A percentile compares a stretch with the other conserved stretches of the same genome.
Evolutionary conservation across 805 yeast genomes (phyloP).

Genomic region (Teunomyces panamensis): DNA sequence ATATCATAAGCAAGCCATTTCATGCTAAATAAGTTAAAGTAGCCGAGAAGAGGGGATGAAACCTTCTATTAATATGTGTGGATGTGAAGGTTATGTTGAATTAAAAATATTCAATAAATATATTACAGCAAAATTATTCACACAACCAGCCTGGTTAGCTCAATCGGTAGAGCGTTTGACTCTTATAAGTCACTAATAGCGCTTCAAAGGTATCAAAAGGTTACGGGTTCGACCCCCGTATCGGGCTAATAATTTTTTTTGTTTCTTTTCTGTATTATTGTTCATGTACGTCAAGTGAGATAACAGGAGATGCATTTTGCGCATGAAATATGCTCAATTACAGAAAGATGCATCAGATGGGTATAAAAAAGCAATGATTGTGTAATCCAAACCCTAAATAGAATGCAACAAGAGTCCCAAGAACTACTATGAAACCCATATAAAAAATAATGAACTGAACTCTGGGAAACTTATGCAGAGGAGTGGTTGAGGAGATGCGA

Average conservation of each 20-base stretch:
- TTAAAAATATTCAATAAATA: neutral
- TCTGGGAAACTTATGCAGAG: neutral
- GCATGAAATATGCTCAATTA: neutral
- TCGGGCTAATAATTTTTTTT: slow-evolving; percentile 4
- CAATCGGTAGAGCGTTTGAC: slow-evolving; percentile 12
- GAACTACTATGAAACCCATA: neutral
- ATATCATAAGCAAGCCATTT: no score
- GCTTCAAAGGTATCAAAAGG: slow-evolving; percentile 7
- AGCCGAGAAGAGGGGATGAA: no score
- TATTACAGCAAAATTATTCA: neutral
- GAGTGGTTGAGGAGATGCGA: slow-evolving; percentile 8
- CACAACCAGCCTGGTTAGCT: slow-evolving; percentile 9
- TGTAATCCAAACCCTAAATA: neutral
- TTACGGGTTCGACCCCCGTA: slow-evolving; percentile 12
- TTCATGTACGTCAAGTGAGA: no score
- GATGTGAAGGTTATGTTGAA: neutral
- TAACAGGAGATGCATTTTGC: neutral
- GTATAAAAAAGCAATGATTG: neutral
- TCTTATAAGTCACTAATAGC: slow-evolving; percentile 3
- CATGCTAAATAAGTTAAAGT: no score
- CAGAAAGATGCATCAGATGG: neutral
- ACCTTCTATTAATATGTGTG: no score
- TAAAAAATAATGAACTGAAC: no score
- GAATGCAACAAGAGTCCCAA: neutral
- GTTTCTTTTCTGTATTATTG: neutral